phyloP scores from a whole-genome alignment of 2,329 filamentous ascomycete species.

The Pestalotiopsis sp. region DNA sequence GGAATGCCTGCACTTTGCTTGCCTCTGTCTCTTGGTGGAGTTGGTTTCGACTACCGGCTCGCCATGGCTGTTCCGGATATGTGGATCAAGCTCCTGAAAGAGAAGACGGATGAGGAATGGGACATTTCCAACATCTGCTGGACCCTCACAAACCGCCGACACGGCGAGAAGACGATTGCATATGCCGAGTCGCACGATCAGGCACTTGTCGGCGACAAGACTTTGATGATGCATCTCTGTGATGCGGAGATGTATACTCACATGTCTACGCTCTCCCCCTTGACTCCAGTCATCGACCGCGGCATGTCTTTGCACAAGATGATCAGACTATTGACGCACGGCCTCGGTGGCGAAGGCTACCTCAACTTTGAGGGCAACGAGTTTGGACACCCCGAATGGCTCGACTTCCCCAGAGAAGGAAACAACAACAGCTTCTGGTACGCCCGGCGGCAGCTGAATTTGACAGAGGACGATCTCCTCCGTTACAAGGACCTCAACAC shows the following conservation, averaged over 20 bases:
- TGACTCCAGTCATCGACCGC: constrained; percentile 86
- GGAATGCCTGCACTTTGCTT: constrained; percentile 98
- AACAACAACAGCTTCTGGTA: constrained; percentile 96
- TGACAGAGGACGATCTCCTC: constrained; percentile 82
- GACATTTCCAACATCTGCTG: constrained; percentile 83
- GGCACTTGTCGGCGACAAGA: constrained; percentile 95
- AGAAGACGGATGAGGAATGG: constrained; percentile 89
- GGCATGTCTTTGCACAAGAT: constrained; percentile 96
- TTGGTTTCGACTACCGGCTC: constrained; percentile 96
- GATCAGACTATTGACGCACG: constrained; percentile 92
- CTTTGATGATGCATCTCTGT: constrained; percentile 96
- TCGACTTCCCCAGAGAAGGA: constrained; percentile 93
- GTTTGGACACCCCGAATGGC: constrained; percentile 98
- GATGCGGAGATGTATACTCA: constrained; percentile 97
- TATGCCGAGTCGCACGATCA: constrained; percentile 98
- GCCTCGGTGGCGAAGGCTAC: constrained; percentile 91
- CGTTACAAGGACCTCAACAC: constrained; percentile 92
- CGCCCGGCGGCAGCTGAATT: constrained; percentile 88
- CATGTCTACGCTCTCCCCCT: constrained; percentile 85
- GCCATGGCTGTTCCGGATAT: constrained; percentile 98
- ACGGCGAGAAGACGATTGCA: constrained; percentile 97
- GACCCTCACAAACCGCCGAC: constrained; percentile 88
- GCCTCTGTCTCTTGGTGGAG: constrained; percentile 80
- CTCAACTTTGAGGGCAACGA: constrained; percentile 99
- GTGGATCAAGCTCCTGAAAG: constrained; percentile 99